A percentile compares a stretch with the other conserved stretches of the same genome.
phyloP scores from a whole-genome alignment of 2,329 filamentous ascomycete species.

The Cordyceps javanica region DNA sequence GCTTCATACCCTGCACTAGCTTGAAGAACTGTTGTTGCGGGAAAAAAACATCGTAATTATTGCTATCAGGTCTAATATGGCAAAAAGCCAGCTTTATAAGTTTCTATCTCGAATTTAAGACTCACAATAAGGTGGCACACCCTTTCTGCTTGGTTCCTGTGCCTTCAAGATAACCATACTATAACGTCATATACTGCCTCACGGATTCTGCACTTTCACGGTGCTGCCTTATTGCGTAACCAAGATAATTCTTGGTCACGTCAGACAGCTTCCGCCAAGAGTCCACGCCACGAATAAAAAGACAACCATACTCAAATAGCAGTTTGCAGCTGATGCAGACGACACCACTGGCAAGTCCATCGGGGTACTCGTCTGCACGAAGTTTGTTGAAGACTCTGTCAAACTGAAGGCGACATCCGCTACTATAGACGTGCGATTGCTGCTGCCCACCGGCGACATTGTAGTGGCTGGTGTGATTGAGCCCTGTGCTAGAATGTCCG shows the following conservation, averaged over 20 bases:
- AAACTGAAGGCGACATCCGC: neutral
- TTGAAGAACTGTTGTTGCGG: neutral
- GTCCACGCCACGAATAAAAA: neutral
- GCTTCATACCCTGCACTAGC: neutral
- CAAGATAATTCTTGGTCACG: neutral
- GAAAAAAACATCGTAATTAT: slow-evolving; percentile 8
- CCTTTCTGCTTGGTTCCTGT: neutral
- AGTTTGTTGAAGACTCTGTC: neutral
- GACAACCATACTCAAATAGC: neutral
- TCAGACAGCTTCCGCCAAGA: too few species aligned
- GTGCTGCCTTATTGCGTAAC: neutral
- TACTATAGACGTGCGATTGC: neutral
- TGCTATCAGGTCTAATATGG: slow-evolving; percentile 12
- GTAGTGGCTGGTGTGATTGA: neutral
- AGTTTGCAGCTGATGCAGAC: neutral
- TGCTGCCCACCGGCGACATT: neutral
- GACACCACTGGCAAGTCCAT: neutral
- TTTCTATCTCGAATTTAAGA: slow-evolving; percentile 10
- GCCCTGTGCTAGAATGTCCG: neutral
- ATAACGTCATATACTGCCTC: slow-evolving; percentile 3
- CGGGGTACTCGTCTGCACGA: neutral
- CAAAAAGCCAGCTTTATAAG: slow-evolving; percentile 8
- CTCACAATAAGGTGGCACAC: slow-evolving; percentile 12
- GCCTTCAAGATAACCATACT: slow-evolving; percentile 13
- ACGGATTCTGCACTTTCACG: neutral